These are phyloP conservation scores for Heracleum sosnowskyi DNA, from an alignment of 129 eudicot species.

Conservation along the genomic window DNA sequence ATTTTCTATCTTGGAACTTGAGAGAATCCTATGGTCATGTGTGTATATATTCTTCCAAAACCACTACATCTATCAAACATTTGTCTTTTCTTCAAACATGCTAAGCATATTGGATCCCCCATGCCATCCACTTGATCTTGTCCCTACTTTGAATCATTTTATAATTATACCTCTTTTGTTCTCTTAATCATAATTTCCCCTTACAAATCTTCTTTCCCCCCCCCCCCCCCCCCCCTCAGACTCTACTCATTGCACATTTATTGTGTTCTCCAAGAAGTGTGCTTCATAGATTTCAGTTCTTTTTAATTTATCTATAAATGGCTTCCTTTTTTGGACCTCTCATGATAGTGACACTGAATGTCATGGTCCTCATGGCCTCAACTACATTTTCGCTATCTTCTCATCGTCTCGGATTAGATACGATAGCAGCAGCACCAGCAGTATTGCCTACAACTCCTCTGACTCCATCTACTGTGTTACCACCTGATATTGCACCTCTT, in stretches of 20 bases:
- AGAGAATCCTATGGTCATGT: constrained; percentile 2
- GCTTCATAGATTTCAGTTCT: constrained; percentile 13
- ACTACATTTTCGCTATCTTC: constrained; percentile 4
- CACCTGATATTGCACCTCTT: constrained; percentile 47
- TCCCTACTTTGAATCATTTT: constrained; percentile 2
- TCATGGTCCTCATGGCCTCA: constrained; percentile 17
- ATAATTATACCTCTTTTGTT: not conserved
- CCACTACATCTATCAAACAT: constrained; percentile 6
- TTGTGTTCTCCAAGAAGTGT: constrained; percentile 24
- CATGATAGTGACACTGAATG: constrained; percentile 7
- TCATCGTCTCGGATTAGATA: not conserved
- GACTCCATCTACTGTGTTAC: constrained; percentile 24
- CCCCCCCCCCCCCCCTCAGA: not conserved
- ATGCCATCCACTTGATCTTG: constrained; percentile 12
- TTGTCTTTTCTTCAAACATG: constrained; percentile 21
- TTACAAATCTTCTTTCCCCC: constrained; percentile 6
- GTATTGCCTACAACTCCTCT: constrained; percentile 16
- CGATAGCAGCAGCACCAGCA: constrained; percentile 40
- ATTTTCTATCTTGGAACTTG: too few relatives aligned
- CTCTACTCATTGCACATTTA: constrained; percentile 17
- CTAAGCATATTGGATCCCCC: constrained; percentile 22
- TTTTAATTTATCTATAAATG: constrained; percentile 13
- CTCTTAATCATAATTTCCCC: constrained; percentile 3
- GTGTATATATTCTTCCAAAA: not conserved
- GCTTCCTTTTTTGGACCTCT: constrained; percentile 14